phyloP scores from a whole-genome alignment of 768 basidiomycete genomes.

The Krasilnikovozyma curviuscula region DNA sequence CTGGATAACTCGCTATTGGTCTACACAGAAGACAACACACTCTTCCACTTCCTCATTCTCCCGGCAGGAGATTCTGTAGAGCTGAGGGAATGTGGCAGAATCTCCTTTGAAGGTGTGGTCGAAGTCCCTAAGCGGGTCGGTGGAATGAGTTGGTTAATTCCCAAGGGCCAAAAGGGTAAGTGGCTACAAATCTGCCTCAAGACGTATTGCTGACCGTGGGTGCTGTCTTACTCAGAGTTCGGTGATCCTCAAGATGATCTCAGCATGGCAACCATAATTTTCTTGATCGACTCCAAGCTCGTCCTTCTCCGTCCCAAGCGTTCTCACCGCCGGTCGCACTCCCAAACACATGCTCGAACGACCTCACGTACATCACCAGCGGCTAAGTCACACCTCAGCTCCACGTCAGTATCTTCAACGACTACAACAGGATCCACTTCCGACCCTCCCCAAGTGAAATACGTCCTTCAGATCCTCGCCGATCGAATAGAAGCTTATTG shows the following conservation, averaged over 20 bases:
- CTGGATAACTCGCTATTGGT: constrained; percentile 89
- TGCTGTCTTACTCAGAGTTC: constrained; percentile 42
- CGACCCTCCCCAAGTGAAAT: constrained; percentile 82
- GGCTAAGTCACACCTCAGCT: too few relatives aligned
- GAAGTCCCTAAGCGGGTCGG: constrained; percentile 62
- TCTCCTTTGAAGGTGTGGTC: constrained; percentile 80
- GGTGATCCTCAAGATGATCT: constrained; percentile 88
- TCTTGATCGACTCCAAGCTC: constrained; percentile 83
- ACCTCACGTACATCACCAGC: too few relatives aligned
- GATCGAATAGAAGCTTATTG: constrained; percentile 97
- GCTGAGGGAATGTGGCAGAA: constrained; percentile 80
- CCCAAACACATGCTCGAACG: too few relatives aligned
- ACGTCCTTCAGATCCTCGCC: constrained; percentile 91
- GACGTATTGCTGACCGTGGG: too few relatives aligned
- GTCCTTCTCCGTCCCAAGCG: constrained; percentile 60
- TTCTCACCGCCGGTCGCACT: constrained; percentile 2
- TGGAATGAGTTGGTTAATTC: constrained; percentile 93
- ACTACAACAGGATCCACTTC: not conserved
- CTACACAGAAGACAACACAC: constrained; percentile 82
- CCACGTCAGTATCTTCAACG: not conserved
- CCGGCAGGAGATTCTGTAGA: constrained; percentile 57
- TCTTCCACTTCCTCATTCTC: constrained; percentile 78
- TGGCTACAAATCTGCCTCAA: constrained; percentile 9
- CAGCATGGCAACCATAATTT: constrained; percentile 78
- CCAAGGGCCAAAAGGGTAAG: constrained; percentile 75